Conservation (phyloP, 331 rosid genomes). For the Cucumis variabilis region DNA sequence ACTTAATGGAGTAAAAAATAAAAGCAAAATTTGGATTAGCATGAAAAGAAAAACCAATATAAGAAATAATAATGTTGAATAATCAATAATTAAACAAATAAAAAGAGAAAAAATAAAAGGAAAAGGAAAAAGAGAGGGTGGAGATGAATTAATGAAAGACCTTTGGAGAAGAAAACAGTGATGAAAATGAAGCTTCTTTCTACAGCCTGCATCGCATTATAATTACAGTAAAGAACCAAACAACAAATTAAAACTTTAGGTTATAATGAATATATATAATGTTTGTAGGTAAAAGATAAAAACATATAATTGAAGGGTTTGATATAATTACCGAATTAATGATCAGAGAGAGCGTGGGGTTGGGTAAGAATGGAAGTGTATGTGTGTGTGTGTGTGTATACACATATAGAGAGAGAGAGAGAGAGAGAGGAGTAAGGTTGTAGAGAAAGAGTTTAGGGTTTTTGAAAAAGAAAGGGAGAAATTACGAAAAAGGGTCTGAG, state of each 20-base stretch:
- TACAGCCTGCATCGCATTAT: conserved; percentile 11
- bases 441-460: background rate
- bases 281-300: background rate
- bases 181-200: conserved; percentile 10
- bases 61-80: background rate
- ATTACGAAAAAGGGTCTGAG: conserved; percentile 69
- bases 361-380: too few relatives aligned
- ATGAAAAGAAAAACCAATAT: background rate
- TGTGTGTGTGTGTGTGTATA: too few relatives aligned
- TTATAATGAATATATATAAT: too few relatives aligned
- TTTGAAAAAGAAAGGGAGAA: background rate
- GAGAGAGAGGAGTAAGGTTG: too few relatives aligned
- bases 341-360: too few relatives aligned
- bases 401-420: too few relatives aligned
- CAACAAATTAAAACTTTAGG: too few relatives aligned
- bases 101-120: too few relatives aligned
- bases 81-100: too few relatives aligned
- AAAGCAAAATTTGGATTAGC: background rate
- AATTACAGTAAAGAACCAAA: background rate
- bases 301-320: too few relatives aligned
- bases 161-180: background rate
- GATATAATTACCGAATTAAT: too few relatives aligned
- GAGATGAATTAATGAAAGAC: background rate
- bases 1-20: too few relatives aligned
- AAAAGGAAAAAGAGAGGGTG: background rate